Conservation (phyloP, 2,329 filamentous ascomycete genomes). For the Monilinia fructigena region DNA sequence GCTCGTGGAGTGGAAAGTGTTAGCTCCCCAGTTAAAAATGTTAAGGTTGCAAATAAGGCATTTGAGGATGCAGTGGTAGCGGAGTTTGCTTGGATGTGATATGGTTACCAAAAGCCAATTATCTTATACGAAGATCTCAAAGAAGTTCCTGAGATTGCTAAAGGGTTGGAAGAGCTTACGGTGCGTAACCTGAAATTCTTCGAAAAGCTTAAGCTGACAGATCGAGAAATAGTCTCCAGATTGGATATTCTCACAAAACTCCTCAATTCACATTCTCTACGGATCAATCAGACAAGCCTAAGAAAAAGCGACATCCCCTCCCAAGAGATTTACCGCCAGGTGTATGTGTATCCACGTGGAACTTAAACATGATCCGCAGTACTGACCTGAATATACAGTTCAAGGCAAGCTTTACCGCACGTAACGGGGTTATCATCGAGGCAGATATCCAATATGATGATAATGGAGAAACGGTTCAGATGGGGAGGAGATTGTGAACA, state of each 20-base stretch:
- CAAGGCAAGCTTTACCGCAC: conserved; percentile 28
- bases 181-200: conserved; percentile 44
- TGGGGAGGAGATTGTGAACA: conserved; percentile 8
- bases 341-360: conserved; percentile 6
- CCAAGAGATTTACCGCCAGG: conserved; percentile 14
- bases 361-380: neutral
- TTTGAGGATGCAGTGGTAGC: conserved; percentile 54
- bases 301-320: neutral
- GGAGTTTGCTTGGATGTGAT: conserved; percentile 69
- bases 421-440: conserved; percentile 32
- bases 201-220: conserved; percentile 32
- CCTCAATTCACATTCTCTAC: conserved; percentile 75
- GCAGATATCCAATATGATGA: conserved; percentile 22
- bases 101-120: conserved; percentile 48
- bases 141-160: conserved; percentile 52
- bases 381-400: conserved; percentile 25
- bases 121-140: conserved; percentile 42
- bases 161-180: conserved; percentile 62
- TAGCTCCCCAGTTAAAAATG: conserved; percentile 78
- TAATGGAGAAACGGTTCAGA: neutral
- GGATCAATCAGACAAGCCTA: conserved; percentile 42
- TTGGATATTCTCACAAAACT: conserved; percentile 83
- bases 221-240: conserved; percentile 51
- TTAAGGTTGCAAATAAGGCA: conserved; percentile 56
- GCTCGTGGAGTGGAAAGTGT: conserved; percentile 90